Evolutionary conservation across 306 rosid species (phyloP).

Genomic region (Cucurbita argyrosperma): DNA sequence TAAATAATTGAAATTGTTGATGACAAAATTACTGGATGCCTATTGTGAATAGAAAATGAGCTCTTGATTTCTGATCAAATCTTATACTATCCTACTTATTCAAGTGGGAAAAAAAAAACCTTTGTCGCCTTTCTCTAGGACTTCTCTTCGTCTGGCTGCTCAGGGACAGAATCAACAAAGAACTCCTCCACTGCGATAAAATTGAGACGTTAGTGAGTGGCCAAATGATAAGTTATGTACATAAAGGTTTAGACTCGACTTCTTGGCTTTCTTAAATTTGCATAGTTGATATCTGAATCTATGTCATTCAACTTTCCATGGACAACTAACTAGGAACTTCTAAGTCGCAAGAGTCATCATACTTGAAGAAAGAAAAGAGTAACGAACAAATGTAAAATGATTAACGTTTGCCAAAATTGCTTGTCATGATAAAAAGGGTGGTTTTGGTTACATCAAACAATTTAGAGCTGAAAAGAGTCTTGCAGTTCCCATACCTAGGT

Average conservation of each 20-base stretch:
- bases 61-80: conserved; percentile 27
- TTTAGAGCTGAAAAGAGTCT: not conserved
- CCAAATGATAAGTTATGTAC: not conserved
- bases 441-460: not conserved
- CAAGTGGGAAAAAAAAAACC: conserved; percentile 14
- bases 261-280: not conserved
- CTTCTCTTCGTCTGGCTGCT: conserved; percentile 78
- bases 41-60: conserved; percentile 16
- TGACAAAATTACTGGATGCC: conserved; percentile 28
- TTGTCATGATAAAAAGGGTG: not conserved
- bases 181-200: conserved; percentile 79
- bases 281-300: no score
- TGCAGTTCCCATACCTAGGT: conserved; percentile 43
- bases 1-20: conserved; percentile 13
- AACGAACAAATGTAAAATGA: not conserved
- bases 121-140: conserved; percentile 31
- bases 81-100: conserved; percentile 19
- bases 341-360: not conserved
- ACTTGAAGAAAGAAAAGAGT: not conserved
- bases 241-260: not conserved
- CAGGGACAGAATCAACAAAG: conserved; percentile 82
- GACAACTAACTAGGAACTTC: not conserved
- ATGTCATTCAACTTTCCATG: not conserved
- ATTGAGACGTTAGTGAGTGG: conserved; percentile 3
- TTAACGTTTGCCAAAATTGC: not conserved